A percentile compares a stretch with the other conserved stretches of the same genome.
Conservation (phyloP, 768 basidiomycete genomes). For the Xerocomellus intermedius region DNA sequence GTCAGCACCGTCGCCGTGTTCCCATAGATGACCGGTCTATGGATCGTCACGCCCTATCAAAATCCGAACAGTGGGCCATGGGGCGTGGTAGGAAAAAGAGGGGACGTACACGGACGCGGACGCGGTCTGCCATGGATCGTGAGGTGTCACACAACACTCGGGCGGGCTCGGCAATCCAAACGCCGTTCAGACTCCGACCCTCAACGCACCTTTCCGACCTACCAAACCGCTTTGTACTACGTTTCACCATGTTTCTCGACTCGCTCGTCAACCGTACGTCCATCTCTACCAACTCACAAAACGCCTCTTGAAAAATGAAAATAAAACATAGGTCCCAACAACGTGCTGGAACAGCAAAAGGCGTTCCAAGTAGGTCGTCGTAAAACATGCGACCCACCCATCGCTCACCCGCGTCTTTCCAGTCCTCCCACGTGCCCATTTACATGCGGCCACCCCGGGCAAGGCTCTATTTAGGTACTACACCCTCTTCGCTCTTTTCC, state of each 20-base stretch:
- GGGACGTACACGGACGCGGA: constrained; percentile 73
- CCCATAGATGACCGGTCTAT: constrained; percentile 92
- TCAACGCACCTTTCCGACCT: background rate
- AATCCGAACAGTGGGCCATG: background rate
- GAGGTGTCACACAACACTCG: constrained; percentile 24
- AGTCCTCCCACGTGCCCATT: constrained; percentile 46
- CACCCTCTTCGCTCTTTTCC: no score
- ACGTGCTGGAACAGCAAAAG: constrained; percentile 63
- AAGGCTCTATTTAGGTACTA: constrained; percentile 61
- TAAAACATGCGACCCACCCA: background rate
- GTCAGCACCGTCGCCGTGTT: constrained; percentile 84
- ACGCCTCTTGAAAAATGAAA: no score
- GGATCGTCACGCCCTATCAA: constrained; percentile 77
- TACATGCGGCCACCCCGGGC: constrained; percentile 63
- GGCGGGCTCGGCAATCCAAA: constrained; percentile 38
- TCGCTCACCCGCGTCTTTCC: constrained; percentile 13
- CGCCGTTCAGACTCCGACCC: constrained; percentile 36
- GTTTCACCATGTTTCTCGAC: constrained; percentile 47
- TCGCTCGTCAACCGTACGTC: constrained; percentile 65
- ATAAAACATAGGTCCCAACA: constrained; percentile 51
- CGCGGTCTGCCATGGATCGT: constrained; percentile 63
- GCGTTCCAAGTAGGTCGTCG: constrained; percentile 54
- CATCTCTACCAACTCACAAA: background rate
- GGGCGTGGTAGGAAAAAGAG: background rate
- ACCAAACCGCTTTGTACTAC: background rate